Base-by-base conservation (phyloP, 2,329 filamentous ascomycete species). In the Alternaria panax region DNA sequence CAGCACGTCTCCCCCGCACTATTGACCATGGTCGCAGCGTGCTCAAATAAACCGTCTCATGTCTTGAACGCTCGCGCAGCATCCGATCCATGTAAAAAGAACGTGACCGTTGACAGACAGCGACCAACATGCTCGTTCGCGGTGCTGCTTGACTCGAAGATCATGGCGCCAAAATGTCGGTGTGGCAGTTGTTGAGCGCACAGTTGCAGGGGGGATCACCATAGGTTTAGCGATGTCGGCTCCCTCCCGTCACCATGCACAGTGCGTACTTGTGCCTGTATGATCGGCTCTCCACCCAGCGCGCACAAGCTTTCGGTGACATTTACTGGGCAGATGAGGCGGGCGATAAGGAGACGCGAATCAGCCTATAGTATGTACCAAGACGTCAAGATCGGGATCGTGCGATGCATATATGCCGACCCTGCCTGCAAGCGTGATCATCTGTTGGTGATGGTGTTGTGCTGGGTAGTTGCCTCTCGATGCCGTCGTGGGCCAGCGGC, bases 201-300 rank as follows among this genome's bases (percentile, higher is more conserved):
- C 48, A 54, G 57, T 34, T 34, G 34, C 57, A 59, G 52, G 57
- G 57, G 54, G 58, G 61, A 57, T 63, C 62, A 57, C 50, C 59
- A 60, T 63, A 57, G 53, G 57, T 36, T 43, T 52, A 57, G 61
- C 61, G 51, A 59, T 56, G 52, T 61, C 58, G 61, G 61, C 55
- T 59, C 59, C 55, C 47, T 57, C 57, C 57, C 57, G 52, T 54
- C 27, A 62, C 53, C 56, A 47, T 57, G 58, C 57, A 57, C 48
- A 56, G 55, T 43, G 53, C 54, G 51, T 50, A 55, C 40, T 60
- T 57, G 59, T 63, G 59, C 59, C 63, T 58, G 56, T 55, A 54
- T 56, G 57, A 63, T 68, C 65, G 65, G 65, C 63, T 68, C 65
- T 66, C 65, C 63, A 38, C 61, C 59, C 43, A 62, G 46, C 34